A percentile compares a stretch with the other conserved stretches of the same genome.
Conservation (phyloP, 2,329 filamentous ascomycete species). For the Phyllosticta citribraziliensis region DNA sequence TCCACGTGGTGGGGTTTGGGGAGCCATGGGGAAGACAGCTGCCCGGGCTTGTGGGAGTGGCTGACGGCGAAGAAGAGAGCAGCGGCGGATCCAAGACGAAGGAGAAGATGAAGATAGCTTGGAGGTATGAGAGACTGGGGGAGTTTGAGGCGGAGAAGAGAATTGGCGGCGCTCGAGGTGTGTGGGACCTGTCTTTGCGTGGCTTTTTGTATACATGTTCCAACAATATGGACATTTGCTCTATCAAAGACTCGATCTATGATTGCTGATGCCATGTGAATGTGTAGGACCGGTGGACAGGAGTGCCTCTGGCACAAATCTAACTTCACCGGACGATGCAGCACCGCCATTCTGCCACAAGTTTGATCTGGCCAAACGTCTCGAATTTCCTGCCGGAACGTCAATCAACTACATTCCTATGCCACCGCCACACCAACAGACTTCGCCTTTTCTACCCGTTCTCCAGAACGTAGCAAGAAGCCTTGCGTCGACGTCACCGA, state of each 20-base stretch:
- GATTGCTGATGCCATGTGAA: constrained; percentile 12
- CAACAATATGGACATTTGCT: constrained; percentile 1
- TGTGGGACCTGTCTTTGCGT: constrained; percentile 20
- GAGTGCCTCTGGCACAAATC: neutral
- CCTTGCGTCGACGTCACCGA: constrained; percentile 40
- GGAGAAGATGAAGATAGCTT: constrained; percentile 97
- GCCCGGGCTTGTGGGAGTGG: constrained; percentile 56
- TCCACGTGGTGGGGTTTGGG: constrained; percentile 74
- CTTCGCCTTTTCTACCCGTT: constrained; percentile 50
- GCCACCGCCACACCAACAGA: constrained; percentile 51
- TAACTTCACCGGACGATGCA: constrained; percentile 12
- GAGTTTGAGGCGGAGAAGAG: constrained; percentile 50
- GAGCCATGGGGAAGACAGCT: constrained; percentile 76
- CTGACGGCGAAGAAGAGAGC: constrained; percentile 28
- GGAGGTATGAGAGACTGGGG: constrained; percentile 83
- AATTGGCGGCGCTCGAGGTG: constrained; percentile 49
- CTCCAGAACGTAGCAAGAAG: constrained; percentile 51
- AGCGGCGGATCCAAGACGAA: constrained; percentile 29
- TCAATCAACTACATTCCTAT: constrained; percentile 43
- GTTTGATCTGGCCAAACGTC: constrained; percentile 43
- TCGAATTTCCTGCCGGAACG: constrained; percentile 31
- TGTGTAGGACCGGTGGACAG: constrained; percentile 7
- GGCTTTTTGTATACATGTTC: constrained; percentile 11
- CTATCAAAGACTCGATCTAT: neutral
- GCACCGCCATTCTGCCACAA: constrained; percentile 38